Conservation (phyloP, 768 basidiomycete species). For the Sistotremastrum suecicum region DNA sequence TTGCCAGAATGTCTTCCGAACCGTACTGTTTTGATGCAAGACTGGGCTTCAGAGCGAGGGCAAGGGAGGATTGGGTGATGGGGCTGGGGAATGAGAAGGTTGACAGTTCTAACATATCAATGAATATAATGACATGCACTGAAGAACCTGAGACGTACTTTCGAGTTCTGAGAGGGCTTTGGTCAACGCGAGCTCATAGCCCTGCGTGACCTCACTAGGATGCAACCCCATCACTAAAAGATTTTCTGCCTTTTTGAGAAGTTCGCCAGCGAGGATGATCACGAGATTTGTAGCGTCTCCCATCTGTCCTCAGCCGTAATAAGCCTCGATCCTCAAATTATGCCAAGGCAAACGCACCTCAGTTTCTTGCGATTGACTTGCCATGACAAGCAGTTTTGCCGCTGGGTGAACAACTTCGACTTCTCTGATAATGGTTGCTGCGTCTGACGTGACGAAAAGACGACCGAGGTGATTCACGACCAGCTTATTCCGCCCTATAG, state of each 20-base stretch:
- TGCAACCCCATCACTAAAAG: conserved; percentile 94
- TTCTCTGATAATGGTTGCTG: conserved; percentile 95
- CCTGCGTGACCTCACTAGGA: conserved; percentile 89
- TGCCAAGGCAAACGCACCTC: conserved; percentile 46
- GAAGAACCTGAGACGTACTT: conserved; percentile 38
- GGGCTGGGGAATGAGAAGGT: conserved; percentile 57
- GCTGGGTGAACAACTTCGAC: conserved; percentile 98
- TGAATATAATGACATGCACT: conserved; percentile 5
- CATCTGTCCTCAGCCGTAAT: conserved; percentile 41
- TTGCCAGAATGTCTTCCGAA: conserved; percentile 67
- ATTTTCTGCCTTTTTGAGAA: conserved; percentile 85
- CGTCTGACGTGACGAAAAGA: conserved; percentile 96
- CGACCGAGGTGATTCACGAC: conserved; percentile 94
- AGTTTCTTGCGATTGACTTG: conserved; percentile 87
- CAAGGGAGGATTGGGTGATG: conserved; percentile 52
- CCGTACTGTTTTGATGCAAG: conserved; percentile 98
- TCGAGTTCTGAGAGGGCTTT: conserved; percentile 84
- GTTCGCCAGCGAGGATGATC: conserved; percentile 87
- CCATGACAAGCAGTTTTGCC: conserved; percentile 98
- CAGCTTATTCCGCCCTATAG: conserved; percentile 84
- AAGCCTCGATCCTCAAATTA: conserved; percentile 3
- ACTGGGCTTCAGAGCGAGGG: conserved; percentile 70
- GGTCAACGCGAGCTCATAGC: conserved; percentile 80
- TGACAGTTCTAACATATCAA: conserved; percentile 41
- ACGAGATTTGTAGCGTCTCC: conserved; percentile 96